Base-by-base conservation (phyloP, 306 rosid species). In the Clitoria ternatea region DNA sequence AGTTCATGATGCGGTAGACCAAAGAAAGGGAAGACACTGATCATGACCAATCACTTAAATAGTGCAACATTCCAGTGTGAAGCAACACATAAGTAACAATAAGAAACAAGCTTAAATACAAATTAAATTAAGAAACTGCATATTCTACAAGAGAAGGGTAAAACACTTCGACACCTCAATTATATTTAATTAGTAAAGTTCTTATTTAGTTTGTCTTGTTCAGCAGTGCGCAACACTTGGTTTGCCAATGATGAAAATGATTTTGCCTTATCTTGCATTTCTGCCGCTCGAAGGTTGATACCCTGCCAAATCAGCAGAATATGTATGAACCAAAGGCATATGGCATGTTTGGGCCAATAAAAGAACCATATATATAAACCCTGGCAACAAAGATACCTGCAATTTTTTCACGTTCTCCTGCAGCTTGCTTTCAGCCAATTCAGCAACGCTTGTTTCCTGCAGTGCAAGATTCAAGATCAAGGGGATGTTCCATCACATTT, bases 231-330 rank as follows among this genome's bases (percentile, higher is more conserved):
- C 24, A 90, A 83, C 71, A 90, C 80, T 75, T 90, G 88, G 19
- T 83, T 89, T 36, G 97, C 98, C 87, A 94, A 73, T 36, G 88
- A 82, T 61, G 98, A 94, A 75, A 89, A 94, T 7, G 98, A 90
- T 66, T 69, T 83, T 56, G 98, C 98, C 17, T 85, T 81, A 67
- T 90, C 97, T 86, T 94, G 92, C 96, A 94, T 90, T 10, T 90
- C 92, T 42, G 98, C 49, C 7, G 98, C 57, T 78, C 79, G 72
- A 49, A 50, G 29, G 72, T 80, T 87, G 70, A 85, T 94, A 5
- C 94, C 95, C 91, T 91, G 83, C 48, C 64, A 77, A 56, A 42
- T 15, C n/a, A 54, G 15, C 47, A 23, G 10, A 61, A 35, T 17
- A 8, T 45, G 19, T 27, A 14, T 20, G 20, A 23, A 27, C 7